Percentiles rank a stretch among this genome's conserved stretches.
Evolutionary conservation across 1,284 basidiomycete species (phyloP).

Genomic region (Volvariella surrecta): DNA sequence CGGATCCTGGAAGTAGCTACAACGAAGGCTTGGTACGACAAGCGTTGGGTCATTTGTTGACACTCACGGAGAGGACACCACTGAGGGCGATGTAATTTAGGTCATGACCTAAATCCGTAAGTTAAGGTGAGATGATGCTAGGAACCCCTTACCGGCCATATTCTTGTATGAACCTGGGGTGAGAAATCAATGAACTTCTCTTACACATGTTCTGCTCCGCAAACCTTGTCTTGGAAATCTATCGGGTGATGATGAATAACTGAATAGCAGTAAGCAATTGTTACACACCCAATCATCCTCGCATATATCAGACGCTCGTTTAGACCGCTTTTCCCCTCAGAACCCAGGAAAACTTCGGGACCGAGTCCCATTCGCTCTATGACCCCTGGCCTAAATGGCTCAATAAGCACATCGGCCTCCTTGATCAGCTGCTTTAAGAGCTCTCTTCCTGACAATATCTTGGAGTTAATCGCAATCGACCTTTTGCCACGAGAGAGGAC

Average conservation of each 20-base stretch:
- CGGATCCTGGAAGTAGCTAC: conserved; percentile 61
- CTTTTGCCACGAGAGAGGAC: conserved; percentile 65
- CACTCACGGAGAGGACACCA: conserved; percentile 63
- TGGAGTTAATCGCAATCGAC: conserved; percentile 63
- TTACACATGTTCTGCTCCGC: conserved; percentile 6
- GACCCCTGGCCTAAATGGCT: conserved; percentile 79
- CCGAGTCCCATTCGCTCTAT: conserved; percentile 73
- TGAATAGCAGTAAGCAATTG: not conserved
- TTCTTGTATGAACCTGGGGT: conserved; percentile 48
- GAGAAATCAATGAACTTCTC: conserved; percentile 7
- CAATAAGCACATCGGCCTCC: conserved; percentile 73
- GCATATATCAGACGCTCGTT: conserved; percentile 60
- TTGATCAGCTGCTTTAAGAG: conserved; percentile 52
- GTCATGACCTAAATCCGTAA: conserved; percentile 57
- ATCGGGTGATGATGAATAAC: conserved; percentile 2
- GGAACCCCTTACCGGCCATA: conserved; percentile 56
- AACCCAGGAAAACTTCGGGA: conserved; percentile 63
- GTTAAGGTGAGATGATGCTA: conserved; percentile 1
- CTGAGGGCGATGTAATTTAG: conserved; percentile 83
- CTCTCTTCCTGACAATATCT: conserved; percentile 49
- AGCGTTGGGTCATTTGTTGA: too few species aligned
- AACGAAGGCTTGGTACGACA: not conserved
- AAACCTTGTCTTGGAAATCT: conserved; percentile 56
- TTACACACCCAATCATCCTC: conserved; percentile 52
- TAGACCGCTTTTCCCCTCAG: conserved; percentile 31